These are phyloP conservation scores for Camellia oleifera DNA, from an alignment of 179 eudicot genomes.

Conservation along the genomic window DNA sequence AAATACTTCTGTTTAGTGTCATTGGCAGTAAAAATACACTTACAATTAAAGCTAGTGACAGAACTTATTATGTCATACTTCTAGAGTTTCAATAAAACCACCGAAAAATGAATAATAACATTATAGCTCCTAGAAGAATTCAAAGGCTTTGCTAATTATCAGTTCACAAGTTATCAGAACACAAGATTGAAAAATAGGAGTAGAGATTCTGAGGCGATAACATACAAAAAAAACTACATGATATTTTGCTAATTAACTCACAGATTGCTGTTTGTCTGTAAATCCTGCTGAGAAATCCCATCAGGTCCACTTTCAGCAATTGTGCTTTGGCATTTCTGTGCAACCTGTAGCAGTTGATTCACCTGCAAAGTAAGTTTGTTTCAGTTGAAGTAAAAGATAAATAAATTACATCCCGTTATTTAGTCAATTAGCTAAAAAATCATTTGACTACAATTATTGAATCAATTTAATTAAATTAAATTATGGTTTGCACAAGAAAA, in stretches of 20 bases:
- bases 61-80: not conserved
- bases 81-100: not conserved
- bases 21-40: too few species aligned
- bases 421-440: too few species aligned
- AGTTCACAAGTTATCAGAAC: not conserved
- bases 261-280: slow-evolving; percentile 79
- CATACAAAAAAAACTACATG: not conserved
- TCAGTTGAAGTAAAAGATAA: not conserved
- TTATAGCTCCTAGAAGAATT: not conserved
- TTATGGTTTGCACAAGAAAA: not conserved
- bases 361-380: slow-evolving; percentile 51
- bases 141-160: not conserved
- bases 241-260: slow-evolving; percentile 33
- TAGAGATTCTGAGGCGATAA: not conserved
- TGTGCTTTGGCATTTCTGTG: slow-evolving; percentile 87
- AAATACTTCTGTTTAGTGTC: too few species aligned
- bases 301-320: slow-evolving; percentile 78
- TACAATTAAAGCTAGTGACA: too few species aligned
- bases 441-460: not conserved
- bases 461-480: not conserved
- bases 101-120: not conserved
- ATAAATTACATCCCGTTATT: not conserved
- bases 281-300: slow-evolving; percentile 73
- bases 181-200: not conserved
- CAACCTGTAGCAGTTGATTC: slow-evolving; percentile 81